Conservation (phyloP, 768 basidiomycete genomes). For the Suillus bovinus region DNA sequence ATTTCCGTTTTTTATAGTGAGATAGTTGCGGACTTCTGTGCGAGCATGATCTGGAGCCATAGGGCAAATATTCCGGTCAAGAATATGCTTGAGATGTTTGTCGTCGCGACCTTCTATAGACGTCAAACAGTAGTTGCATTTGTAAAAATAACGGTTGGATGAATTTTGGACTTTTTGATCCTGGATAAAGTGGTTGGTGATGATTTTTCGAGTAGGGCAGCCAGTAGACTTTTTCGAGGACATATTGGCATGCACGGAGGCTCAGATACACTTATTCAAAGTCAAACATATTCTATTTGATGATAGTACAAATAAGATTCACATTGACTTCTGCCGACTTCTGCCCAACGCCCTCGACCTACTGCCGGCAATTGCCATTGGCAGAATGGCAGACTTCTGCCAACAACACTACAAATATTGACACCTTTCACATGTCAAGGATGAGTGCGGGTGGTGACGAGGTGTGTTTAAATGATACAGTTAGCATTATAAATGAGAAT, state of each 20-base stretch:
- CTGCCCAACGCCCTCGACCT: no score
- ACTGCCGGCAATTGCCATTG: no score
- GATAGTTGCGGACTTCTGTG: neutral
- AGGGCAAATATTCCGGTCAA: neutral
- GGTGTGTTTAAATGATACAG: no score
- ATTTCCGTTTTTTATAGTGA: conserved; percentile 2
- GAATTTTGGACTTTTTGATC: conserved; percentile 9
- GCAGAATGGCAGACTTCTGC: neutral
- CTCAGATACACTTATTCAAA: neutral
- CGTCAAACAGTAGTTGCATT: conserved; percentile 15
- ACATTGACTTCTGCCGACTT: no score
- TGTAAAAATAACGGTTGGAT: conserved; percentile 12
- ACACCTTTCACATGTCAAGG: no score
- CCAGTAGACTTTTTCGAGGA: neutral
- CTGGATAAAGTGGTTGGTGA: conserved; percentile 8
- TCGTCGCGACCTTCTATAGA: conserved; percentile 16
- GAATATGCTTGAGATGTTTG: conserved; percentile 14
- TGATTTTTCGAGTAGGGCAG: neutral
- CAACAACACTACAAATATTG: neutral
- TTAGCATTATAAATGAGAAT: no score
- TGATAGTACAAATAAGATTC: no score
- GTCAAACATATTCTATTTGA: no score
- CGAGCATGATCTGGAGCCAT: neutral
- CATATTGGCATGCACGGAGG: neutral
- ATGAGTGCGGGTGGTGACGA: no score